phyloP scores from a whole-genome alignment of 2,329 filamentous ascomycete species.

The Ambrosiella beaveri region DNA sequence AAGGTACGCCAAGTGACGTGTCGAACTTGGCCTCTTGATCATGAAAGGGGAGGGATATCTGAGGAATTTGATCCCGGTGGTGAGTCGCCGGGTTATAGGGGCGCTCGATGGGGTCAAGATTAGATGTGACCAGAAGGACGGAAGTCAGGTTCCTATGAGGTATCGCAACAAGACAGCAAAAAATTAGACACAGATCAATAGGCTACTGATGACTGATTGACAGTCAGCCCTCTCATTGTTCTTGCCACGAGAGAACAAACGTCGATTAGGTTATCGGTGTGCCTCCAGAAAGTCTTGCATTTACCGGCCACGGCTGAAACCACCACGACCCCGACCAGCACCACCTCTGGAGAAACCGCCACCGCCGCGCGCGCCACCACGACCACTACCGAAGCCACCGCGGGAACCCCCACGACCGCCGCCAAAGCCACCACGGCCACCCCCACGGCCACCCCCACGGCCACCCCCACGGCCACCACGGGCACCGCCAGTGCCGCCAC shows the following conservation, averaged over 20 bases:
- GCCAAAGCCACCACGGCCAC: conserved; percentile 19
- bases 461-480: conserved; percentile 21
- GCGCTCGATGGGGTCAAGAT: not conserved
- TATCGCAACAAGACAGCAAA: not conserved
- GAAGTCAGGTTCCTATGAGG: not conserved
- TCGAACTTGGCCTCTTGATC: no score
- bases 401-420: conserved; percentile 18
- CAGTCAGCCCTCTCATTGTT: not conserved
- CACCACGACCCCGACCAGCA: conserved; percentile 19
- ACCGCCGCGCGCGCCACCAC: conserved; percentile 14
- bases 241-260: not conserved
- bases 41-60: no score
- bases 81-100: no score
- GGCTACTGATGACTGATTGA: not conserved
- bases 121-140: not conserved
- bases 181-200: conserved; percentile 2
- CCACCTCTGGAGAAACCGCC: conserved; percentile 11
- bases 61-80: no score
- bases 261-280: not conserved
- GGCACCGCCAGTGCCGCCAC: conserved; percentile 29
- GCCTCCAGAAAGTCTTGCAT: not conserved
- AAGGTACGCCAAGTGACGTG: no score
- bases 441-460: conserved; percentile 20
- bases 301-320: conserved; percentile 14
- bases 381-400: conserved; percentile 21